phyloP scores from a whole-genome alignment of 2,329 filamentous ascomycete genomes.

The Epicoccum sorghinum region DNA sequence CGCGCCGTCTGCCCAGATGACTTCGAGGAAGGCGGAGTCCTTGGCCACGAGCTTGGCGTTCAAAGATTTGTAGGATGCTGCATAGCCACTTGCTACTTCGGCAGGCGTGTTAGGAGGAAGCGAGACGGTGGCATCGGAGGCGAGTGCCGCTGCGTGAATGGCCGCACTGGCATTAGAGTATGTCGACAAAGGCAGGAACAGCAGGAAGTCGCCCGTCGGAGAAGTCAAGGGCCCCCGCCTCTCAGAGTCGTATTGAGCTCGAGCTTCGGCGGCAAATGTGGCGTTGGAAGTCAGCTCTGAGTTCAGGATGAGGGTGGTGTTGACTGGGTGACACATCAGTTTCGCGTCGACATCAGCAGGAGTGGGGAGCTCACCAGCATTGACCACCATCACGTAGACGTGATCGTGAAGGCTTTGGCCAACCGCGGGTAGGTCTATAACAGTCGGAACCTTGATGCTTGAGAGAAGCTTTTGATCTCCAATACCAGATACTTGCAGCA shows the following conservation, averaged over 20 bases:
- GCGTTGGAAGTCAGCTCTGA: constrained; percentile 20
- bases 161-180: constrained; percentile 24
- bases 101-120: constrained; percentile 21
- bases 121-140: constrained; percentile 22
- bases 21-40: constrained; percentile 26
- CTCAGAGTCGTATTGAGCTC: constrained; percentile 20
- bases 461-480: constrained; percentile 28
- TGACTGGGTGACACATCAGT: constrained; percentile 14
- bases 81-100: constrained; percentile 27
- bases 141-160: constrained; percentile 22
- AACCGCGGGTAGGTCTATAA: constrained; percentile 35
- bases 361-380: constrained; percentile 12
- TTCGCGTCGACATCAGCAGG: background rate
- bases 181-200: constrained; percentile 27
- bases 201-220: constrained; percentile 30
- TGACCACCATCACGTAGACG: constrained; percentile 16
- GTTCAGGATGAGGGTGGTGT: constrained; percentile 15
- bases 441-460: constrained; percentile 23
- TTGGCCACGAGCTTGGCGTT: constrained; percentile 25
- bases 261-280: constrained; percentile 29
- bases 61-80: constrained; percentile 20
- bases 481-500: constrained; percentile 38
- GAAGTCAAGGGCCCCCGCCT: constrained; percentile 21
- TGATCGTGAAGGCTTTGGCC: constrained; percentile 36
- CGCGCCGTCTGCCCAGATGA: constrained; percentile 29